Conservation (phyloP, 306 rosid species). For the Dalbergia oliveri region DNA sequence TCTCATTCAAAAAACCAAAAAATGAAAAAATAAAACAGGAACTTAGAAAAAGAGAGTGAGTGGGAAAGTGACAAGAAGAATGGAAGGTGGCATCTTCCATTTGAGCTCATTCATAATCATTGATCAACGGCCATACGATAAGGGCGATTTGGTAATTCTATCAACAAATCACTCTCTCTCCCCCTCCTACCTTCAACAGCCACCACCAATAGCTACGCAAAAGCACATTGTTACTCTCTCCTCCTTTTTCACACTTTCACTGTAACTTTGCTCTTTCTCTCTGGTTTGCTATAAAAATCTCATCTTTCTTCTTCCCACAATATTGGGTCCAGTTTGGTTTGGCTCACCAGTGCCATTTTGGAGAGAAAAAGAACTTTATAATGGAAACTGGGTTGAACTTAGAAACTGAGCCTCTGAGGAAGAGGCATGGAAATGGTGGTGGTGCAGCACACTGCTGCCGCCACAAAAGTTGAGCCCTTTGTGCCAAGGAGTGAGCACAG, state of each 20-base stretch:
- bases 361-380: conserved; percentile 10
- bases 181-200: neutral
- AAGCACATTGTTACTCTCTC: conserved; percentile 38
- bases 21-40: neutral
- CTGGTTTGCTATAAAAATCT: conserved; percentile 23
- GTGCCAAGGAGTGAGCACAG: conserved; percentile 69
- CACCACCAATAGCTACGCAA: conserved; percentile 8
- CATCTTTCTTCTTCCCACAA: conserved; percentile 16
- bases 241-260: conserved; percentile 22
- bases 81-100: neutral
- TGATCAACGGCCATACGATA: conserved; percentile 51
- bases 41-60: neutral
- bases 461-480: conserved; percentile 63
- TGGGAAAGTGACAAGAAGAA: neutral
- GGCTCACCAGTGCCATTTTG: conserved; percentile 31
- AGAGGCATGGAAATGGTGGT: conserved; percentile 35
- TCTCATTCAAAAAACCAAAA: neutral
- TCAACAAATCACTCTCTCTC: conserved; percentile 27
- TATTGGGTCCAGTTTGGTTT: neutral
- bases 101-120: neutral
- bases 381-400: conserved; percentile 67
- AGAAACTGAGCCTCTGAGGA: conserved; percentile 43
- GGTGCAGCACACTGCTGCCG: conserved; percentile 32
- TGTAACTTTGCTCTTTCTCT: conserved; percentile 43
- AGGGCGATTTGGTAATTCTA: conserved; percentile 54